Evolutionary conservation across 495 filamentous ascomycete species (phyloP).

Genomic region (Penicillium salamii): DNA sequence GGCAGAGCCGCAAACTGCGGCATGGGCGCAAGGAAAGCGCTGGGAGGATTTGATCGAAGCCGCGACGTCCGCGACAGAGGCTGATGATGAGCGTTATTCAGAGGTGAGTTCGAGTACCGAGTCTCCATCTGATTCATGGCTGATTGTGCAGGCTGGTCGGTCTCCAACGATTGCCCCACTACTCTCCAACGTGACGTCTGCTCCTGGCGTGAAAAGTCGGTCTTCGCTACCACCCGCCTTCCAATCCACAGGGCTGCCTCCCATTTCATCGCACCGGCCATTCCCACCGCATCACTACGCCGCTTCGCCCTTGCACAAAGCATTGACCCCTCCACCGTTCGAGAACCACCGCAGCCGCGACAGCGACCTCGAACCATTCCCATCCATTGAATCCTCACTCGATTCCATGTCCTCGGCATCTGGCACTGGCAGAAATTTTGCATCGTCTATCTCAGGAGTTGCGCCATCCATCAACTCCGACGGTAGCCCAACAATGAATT

Average conservation of each 20-base stretch:
- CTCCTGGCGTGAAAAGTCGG: slow-evolving; percentile 52
- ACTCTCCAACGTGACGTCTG: slow-evolving; percentile 42
- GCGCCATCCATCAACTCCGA: slow-evolving; percentile 47
- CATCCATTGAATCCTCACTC: slow-evolving; percentile 73
- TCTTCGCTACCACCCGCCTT: slow-evolving; percentile 73
- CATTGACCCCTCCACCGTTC: slow-evolving; percentile 75
- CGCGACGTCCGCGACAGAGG: slow-evolving; percentile 83
- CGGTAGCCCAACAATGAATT: slow-evolving; percentile 47
- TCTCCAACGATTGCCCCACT: slow-evolving; percentile 57
- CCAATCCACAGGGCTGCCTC: slow-evolving; percentile 35
- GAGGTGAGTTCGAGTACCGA: slow-evolving; percentile 29
- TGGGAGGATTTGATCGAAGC: slow-evolving; percentile 96
- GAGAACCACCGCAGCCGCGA: slow-evolving; percentile 53
- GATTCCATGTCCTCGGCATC: slow-evolving; percentile 52
- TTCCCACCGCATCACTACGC: slow-evolving; percentile 71
- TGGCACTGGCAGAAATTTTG: slow-evolving; percentile 63
- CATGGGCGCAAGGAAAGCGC: slow-evolving; percentile 73
- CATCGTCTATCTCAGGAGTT: slow-evolving; percentile 51
- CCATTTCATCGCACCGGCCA: slow-evolving; percentile 43
- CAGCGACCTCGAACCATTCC: slow-evolving; percentile 71
- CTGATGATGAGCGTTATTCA: slow-evolving; percentile 78
- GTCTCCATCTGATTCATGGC: neutral
- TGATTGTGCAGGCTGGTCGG: slow-evolving; percentile 50
- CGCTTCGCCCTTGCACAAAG: slow-evolving; percentile 81
- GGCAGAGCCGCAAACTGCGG: slow-evolving; percentile 70